Conservation (phyloP, 768 basidiomycete genomes). For the Gloeophyllum trabeum region DNA sequence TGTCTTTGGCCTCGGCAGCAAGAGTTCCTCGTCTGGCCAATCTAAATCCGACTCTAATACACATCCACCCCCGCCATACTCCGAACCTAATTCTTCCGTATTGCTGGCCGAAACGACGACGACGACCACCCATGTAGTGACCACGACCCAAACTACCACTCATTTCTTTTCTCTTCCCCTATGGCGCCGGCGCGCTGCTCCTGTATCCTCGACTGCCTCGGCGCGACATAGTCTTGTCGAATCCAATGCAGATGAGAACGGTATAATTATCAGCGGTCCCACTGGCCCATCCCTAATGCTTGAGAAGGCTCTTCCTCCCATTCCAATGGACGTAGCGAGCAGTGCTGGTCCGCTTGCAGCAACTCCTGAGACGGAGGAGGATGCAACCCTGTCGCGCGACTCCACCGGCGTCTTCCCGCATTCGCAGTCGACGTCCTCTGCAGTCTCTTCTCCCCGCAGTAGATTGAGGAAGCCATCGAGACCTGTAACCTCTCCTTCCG, state of each 20-base stretch:
- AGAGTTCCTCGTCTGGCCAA: constrained; percentile 19
- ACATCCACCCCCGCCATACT: constrained; percentile 24
- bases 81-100: constrained; percentile 19
- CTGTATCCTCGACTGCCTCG: neutral
- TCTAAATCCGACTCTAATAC: constrained; percentile 11
- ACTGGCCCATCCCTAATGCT: constrained; percentile 11
- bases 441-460: too few species aligned
- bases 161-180: constrained; percentile 59
- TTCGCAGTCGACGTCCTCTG: too few species aligned
- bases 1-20: constrained; percentile 23
- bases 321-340: constrained; percentile 24
- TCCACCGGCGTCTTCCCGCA: too few species aligned
- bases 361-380: too few species aligned
- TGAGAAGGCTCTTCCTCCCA: constrained; percentile 42
- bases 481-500: constrained; percentile 3
- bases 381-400: too few species aligned
- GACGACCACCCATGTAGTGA: constrained; percentile 36
- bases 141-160: constrained; percentile 35
- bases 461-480: constrained; percentile 5
- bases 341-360: too few species aligned
- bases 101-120: constrained; percentile 32
- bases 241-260: constrained; percentile 13
- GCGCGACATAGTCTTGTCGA: neutral
- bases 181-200: constrained; percentile 44
- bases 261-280: constrained; percentile 13